Evolutionary conservation across 2,329 filamentous ascomycete species (phyloP).

Genomic region (Calonectria hawksworthii): DNA sequence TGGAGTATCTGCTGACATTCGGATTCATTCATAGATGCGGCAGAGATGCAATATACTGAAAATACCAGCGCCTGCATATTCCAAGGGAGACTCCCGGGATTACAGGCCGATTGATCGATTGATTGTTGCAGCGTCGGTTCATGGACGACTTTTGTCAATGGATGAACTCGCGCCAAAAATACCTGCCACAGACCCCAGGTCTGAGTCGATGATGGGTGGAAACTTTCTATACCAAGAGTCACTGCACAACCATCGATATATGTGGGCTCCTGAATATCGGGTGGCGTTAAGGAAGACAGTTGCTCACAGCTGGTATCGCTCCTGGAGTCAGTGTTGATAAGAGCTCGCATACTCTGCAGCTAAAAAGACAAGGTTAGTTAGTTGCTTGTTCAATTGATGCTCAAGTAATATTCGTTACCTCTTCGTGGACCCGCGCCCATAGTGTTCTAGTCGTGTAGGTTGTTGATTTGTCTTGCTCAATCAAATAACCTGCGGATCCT

Average conservation of each 20-base stretch:
- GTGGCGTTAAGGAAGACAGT: neutral
- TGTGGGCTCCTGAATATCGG: neutral
- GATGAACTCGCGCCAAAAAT: conserved; percentile 23
- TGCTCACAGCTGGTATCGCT: neutral
- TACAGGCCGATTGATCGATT: neutral
- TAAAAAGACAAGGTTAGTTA: neutral
- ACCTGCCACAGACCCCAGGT: conserved; percentile 23
- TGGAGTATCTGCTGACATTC: conserved; percentile 7
- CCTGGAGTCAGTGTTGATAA: neutral
- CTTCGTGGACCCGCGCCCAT: neutral
- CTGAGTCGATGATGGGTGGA: neutral
- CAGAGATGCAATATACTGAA: conserved; percentile 14
- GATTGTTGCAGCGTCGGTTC: conserved; percentile 4
- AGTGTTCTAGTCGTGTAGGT: neutral
- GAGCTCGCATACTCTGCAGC: neutral
- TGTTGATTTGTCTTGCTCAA: neutral
- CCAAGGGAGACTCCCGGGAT: neutral
- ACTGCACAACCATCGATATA: neutral
- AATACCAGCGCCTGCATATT: conserved; percentile 15
- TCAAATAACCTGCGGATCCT: neutral
- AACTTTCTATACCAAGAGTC: neutral
- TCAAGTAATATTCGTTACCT: neutral
- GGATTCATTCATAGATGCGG: conserved; percentile 1
- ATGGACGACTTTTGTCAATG: conserved; percentile 25
- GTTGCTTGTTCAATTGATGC: too few relatives aligned